These are phyloP conservation scores for Penicillium sp. DNA, from an alignment of 2,329 filamentous ascomycete genomes.

Conservation along the genomic window DNA sequence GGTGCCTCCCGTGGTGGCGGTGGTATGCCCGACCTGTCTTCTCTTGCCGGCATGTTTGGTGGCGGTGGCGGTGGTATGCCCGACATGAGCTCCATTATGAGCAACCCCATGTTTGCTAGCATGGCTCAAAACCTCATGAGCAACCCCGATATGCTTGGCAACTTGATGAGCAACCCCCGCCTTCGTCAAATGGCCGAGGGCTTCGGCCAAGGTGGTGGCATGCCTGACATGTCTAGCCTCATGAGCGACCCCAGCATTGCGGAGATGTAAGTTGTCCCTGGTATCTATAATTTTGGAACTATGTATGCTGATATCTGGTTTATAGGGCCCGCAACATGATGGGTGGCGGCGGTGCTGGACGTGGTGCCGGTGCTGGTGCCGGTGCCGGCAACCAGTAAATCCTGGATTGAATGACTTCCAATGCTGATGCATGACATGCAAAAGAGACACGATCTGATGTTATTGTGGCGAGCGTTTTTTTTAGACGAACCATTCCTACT, in stretches of 20 bases:
- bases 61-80: slow-evolving; percentile 68
- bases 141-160: slow-evolving; percentile 89
- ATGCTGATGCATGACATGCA: slow-evolving; percentile 11
- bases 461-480: slow-evolving; percentile 23
- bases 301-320: slow-evolving; percentile 5
- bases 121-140: slow-evolving; percentile 98
- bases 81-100: slow-evolving; percentile 84
- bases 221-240: slow-evolving; percentile 81
- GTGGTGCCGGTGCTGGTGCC: slow-evolving; percentile 33
- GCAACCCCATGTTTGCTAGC: slow-evolving; percentile 95
- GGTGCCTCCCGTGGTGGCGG: slow-evolving; percentile 48
- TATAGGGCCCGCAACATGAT: slow-evolving; percentile 67
- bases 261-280: slow-evolving; percentile 72
- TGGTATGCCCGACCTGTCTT: slow-evolving; percentile 70
- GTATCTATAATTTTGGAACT: neutral
- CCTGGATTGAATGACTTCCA: slow-evolving; percentile 8
- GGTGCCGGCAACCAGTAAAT: slow-evolving; percentile 27
- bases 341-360: slow-evolving; percentile 50
- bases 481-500: slow-evolving; percentile 13
- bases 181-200: slow-evolving; percentile 82
- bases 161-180: slow-evolving; percentile 91
- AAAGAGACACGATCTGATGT: slow-evolving; percentile 21
- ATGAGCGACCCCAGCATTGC: slow-evolving; percentile 93
- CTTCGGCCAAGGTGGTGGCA: slow-evolving; percentile 73
- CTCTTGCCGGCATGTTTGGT: slow-evolving; percentile 72